Evolutionary conservation across 1,284 basidiomycete species (phyloP).

Genomic region (Laetiporus sulphureus): DNA sequence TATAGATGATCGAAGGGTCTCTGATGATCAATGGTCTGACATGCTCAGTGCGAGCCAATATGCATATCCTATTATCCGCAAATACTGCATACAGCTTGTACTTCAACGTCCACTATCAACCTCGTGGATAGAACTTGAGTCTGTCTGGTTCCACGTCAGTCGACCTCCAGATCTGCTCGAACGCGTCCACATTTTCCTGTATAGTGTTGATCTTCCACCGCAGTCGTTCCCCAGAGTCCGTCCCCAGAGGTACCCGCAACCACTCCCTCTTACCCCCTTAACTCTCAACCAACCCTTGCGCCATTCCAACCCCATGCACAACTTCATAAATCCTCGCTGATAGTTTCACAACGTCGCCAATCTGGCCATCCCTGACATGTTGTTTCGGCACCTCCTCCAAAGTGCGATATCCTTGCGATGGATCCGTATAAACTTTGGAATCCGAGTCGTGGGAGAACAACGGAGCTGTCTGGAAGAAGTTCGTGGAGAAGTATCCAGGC

Average conservation of each 20-base stretch:
- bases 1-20: no score
- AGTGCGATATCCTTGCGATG: conserved; percentile 13
- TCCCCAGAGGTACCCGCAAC: conserved; percentile 2
- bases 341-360: conserved; percentile 19
- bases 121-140: no score
- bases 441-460: conserved; percentile 1
- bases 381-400: conserved; percentile 9
- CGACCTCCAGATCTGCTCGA: conserved; percentile 20
- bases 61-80: no score
- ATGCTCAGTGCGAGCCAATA: no score
- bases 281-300: conserved; percentile 7
- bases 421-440: conserved; percentile 16
- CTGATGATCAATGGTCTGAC: no score
- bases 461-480: conserved; percentile 16
- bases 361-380: conserved; percentile 8
- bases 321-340: conserved; percentile 20
- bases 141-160: conserved; percentile 18
- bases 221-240: conserved; percentile 2
- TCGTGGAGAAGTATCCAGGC: conserved; percentile 27
- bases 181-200: conserved; percentile 13
- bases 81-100: no score
- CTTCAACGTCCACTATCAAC: no score
- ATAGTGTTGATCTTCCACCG: background rate
- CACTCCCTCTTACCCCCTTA: conserved; percentile 6
- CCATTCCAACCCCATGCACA: conserved; percentile 16